Percentiles rank a stretch among this genome's conserved stretches.
Evolutionary conservation across 2,329 filamentous ascomycete genomes (phyloP).

Genomic region (Arthrinium phaeospermum): DNA sequence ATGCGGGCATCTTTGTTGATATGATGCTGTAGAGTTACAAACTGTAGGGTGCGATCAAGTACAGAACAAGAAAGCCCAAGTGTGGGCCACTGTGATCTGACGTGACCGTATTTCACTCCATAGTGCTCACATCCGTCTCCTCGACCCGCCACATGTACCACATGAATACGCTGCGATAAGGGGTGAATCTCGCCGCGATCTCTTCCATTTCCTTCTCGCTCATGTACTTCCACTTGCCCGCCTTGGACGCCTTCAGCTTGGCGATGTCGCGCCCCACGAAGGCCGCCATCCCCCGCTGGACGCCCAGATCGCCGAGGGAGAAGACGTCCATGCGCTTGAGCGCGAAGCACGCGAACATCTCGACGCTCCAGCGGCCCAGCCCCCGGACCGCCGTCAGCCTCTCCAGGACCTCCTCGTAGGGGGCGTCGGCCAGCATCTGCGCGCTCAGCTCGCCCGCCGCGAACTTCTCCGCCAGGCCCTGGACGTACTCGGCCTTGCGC

Average conservation of each 20-base stretch:
- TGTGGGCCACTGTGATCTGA: background rate
- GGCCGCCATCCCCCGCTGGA: slow-evolving; percentile 92
- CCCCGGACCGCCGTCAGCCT: slow-evolving; percentile 85
- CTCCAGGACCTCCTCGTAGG: slow-evolving; percentile 85
- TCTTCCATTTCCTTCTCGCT: slow-evolving; percentile 89
- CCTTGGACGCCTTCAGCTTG: slow-evolving; percentile 79
- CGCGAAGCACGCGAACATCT: slow-evolving; percentile 98
- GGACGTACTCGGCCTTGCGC: slow-evolving; percentile 94
- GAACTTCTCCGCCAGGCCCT: slow-evolving; percentile 85
- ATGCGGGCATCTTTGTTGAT: background rate
- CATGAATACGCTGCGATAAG: slow-evolving; percentile 93
- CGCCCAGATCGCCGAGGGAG: slow-evolving; percentile 87
- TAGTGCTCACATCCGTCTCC: slow-evolving; percentile 73
- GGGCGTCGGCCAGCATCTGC: slow-evolving; percentile 75
- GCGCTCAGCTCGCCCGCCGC: slow-evolving; percentile 74
- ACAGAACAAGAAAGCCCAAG: background rate
- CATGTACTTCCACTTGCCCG: slow-evolving; percentile 99
- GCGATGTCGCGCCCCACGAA: slow-evolving; percentile 82
- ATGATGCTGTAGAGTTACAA: background rate
- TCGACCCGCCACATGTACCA: slow-evolving; percentile 97
- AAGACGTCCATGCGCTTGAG: slow-evolving; percentile 95
- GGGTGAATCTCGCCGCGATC: slow-evolving; percentile 77
- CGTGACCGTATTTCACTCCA: slow-evolving; percentile 41
- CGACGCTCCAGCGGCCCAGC: slow-evolving; percentile 87
- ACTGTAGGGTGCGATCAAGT: background rate